These are phyloP conservation scores for Aspergillus luchuensis DNA, from an alignment of 2,329 filamentous ascomycete species.

Conservation along the genomic window DNA sequence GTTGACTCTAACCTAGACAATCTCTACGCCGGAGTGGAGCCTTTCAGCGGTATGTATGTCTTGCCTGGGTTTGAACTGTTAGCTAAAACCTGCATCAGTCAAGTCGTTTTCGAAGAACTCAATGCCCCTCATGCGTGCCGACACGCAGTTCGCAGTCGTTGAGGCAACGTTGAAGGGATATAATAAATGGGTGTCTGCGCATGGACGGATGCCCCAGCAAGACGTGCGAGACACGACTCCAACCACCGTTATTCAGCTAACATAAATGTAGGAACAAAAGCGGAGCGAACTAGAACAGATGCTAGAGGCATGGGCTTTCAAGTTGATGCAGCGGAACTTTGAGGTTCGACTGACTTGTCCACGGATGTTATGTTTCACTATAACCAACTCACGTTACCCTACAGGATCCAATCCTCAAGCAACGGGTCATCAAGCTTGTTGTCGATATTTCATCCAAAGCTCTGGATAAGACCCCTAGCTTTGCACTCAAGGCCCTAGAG, in stretches of 20 bases:
- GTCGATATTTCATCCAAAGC: slow-evolving; percentile 83
- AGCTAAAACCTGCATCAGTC: slow-evolving; percentile 27
- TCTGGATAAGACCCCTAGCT: slow-evolving; percentile 72
- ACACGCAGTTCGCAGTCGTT: slow-evolving; percentile 86
- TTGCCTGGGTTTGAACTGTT: not conserved
- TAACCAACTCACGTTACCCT: slow-evolving; percentile 1
- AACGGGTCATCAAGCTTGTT: slow-evolving; percentile 76
- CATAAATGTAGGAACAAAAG: slow-evolving; percentile 37
- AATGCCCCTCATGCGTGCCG: slow-evolving; percentile 65
- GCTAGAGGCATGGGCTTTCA: slow-evolving; percentile 46
- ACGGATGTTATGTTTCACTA: not conserved
- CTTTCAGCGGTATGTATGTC: slow-evolving; percentile 62
- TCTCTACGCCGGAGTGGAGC: slow-evolving; percentile 70
- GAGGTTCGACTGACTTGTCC: slow-evolving; percentile 31
- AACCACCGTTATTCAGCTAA: slow-evolving; percentile 8
- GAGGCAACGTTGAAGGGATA: slow-evolving; percentile 89
- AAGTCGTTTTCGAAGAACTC: slow-evolving; percentile 44
- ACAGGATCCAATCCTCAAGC: slow-evolving; percentile 77
- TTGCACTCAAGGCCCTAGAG: slow-evolving; percentile 87
- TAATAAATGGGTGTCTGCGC: slow-evolving; percentile 69
- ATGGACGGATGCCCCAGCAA: slow-evolving; percentile 55
- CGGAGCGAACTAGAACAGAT: slow-evolving; percentile 41
- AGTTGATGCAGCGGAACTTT: slow-evolving; percentile 44
- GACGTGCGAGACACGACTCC: slow-evolving; percentile 37
- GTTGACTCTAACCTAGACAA: slow-evolving; percentile 73